These are phyloP conservation scores for Stagonosporopsis tanaceti DNA, from an alignment of 2,329 filamentous ascomycete species.

Conservation along the genomic window DNA sequence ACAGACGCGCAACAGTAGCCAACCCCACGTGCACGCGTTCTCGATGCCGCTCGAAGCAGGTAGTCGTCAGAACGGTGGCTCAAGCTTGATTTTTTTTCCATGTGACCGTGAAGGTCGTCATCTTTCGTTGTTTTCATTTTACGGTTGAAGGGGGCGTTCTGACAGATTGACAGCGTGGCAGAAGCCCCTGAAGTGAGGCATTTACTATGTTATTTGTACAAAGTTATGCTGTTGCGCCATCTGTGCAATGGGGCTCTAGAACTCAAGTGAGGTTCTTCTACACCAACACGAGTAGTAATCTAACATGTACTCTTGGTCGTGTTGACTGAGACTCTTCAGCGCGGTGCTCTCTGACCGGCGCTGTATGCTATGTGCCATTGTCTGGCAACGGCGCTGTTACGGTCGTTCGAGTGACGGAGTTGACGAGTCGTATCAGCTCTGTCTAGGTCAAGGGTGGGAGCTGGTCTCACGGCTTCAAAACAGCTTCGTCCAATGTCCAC, in stretches of 20 bases:
- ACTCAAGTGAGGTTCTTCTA: not conserved
- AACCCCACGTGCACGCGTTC: constrained; percentile 28
- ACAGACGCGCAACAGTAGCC: not conserved
- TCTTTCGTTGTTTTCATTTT: not conserved
- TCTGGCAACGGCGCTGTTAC: not conserved
- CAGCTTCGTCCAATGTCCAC: constrained; percentile 65
- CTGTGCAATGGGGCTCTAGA: constrained; percentile 2
- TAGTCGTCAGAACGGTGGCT: constrained; percentile 24
- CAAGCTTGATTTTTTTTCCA: constrained; percentile 8
- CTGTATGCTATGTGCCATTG: not conserved
- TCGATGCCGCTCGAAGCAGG: constrained; percentile 2
- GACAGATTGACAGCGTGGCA: not conserved
- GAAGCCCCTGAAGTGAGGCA: constrained; percentile 13
- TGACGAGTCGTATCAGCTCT: not conserved
- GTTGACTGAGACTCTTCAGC: not conserved
- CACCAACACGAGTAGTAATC: not conserved
- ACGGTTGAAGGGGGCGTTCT: not conserved
- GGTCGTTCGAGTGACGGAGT: not conserved
- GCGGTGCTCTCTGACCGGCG: too few species aligned
- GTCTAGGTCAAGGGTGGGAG: not conserved
- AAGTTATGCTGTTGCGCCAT: constrained; percentile 12
- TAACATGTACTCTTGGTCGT: not conserved
- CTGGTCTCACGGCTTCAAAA: not conserved
- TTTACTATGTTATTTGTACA: not conserved
- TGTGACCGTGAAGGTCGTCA: constrained; percentile 6